Conservation (phyloP, 768 basidiomycete species). For the Amanita subjunquillea region DNA sequence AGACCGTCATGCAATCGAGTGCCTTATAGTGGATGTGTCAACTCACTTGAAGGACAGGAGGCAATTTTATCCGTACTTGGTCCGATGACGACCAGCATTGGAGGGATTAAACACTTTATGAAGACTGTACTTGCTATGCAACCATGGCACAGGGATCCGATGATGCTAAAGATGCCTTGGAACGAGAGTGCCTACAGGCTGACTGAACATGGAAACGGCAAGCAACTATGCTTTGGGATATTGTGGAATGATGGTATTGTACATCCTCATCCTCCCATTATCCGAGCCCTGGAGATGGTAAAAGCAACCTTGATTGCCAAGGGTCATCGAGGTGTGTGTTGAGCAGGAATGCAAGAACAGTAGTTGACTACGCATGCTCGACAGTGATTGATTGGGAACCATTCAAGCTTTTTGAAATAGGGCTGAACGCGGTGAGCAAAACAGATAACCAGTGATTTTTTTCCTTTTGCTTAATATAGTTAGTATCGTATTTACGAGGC, state of each 20-base stretch:
- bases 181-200: conserved; percentile 47
- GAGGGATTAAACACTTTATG: conserved; percentile 57
- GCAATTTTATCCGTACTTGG: conserved; percentile 65
- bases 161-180: conserved; percentile 50
- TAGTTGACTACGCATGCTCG: not conserved
- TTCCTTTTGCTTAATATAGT: not conserved
- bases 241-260: conserved; percentile 3
- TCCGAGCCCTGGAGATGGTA: conserved; percentile 44
- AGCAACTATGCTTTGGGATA: conserved; percentile 3
- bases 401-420: conserved; percentile 38
- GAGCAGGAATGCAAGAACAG: not conserved
- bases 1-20: conserved; percentile 61
- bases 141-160: conserved; percentile 63
- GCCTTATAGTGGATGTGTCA: conserved; percentile 59
- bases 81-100: conserved; percentile 50
- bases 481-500: conserved; percentile 34
- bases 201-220: conserved; percentile 36
- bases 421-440: conserved; percentile 26
- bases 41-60: conserved; percentile 63
- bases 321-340: conserved; percentile 51
- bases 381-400: conserved; percentile 66
- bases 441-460: not conserved
- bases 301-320: conserved; percentile 46
- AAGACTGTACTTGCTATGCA: conserved; percentile 46
- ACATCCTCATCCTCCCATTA: conserved; percentile 38